Conservation (phyloP, 2,329 filamentous ascomycete genomes). For the Aspergillus proliferans region DNA sequence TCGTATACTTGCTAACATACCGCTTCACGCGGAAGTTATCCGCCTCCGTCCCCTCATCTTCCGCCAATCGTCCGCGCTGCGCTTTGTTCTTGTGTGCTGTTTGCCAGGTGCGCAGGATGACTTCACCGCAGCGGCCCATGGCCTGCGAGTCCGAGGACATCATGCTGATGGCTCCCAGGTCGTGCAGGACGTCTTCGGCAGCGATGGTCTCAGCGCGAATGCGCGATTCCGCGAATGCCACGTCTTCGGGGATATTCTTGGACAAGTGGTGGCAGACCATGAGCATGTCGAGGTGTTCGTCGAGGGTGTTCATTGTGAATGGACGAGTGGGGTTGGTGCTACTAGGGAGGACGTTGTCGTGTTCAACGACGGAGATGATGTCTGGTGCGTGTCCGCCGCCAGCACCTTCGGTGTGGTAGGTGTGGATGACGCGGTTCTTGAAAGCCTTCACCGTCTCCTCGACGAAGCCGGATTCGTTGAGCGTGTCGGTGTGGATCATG, state of each 20-base stretch:
- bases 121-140: slow-evolving; percentile 94
- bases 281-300: slow-evolving; percentile 95
- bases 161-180: slow-evolving; percentile 93
- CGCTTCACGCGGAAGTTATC: slow-evolving; percentile 91
- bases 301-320: slow-evolving; percentile 84
- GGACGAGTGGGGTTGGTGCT: slow-evolving; percentile 90
- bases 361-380: slow-evolving; percentile 89
- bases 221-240: slow-evolving; percentile 88
- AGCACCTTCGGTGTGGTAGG: slow-evolving; percentile 93
- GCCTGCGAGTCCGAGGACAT: slow-evolving; percentile 94
- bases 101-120: slow-evolving; percentile 89
- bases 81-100: slow-evolving; percentile 95
- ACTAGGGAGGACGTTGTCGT: slow-evolving; percentile 78
- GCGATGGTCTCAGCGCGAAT: slow-evolving; percentile 96
- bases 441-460: slow-evolving; percentile 84
- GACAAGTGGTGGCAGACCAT: slow-evolving; percentile 97
- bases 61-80: slow-evolving; percentile 67
- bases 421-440: slow-evolving; percentile 83
- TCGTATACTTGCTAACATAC: slow-evolving; percentile 92
- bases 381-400: slow-evolving; percentile 93
- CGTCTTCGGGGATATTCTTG: slow-evolving; percentile 88
- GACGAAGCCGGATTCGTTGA: slow-evolving; percentile 97
- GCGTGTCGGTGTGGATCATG: slow-evolving; percentile 89
- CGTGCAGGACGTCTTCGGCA: slow-evolving; percentile 91
- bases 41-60: slow-evolving; percentile 71